Base-by-base conservation (phyloP, 1,139 yeast species). In the Arxiozyma slooffiae region DNA sequence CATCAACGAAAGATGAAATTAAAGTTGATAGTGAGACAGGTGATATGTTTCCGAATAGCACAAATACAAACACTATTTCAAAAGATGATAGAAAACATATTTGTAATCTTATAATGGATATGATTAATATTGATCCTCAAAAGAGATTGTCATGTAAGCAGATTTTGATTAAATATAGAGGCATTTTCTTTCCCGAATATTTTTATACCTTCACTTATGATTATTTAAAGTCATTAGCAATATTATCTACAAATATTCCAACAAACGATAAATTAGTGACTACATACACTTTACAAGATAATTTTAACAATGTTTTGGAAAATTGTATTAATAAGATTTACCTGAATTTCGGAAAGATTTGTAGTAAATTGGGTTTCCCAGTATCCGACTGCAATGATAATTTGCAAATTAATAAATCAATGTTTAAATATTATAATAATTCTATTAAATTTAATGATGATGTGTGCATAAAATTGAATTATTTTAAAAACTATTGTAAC, bases 171-270 rank as follows among this genome's bases (percentile, higher is more conserved):
- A 71, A 75, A 46, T 84, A 75, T 57, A 70, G 73, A 44, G 77
- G 71, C 1, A 61, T 57, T 0, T 70, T 82, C 20, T 92, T 87
- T 60, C 97, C 97, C 0, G 76, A 71, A 4, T 78, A 76, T 57
- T 90, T 90, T 59, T 82, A 84, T 66, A 73, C 74, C 4, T 87
- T 84, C 63, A 66, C 86, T 44, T 85, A 85, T 63, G 81, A 80
- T 16, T 87, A 84, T 60, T 73, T 87, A 64, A 74, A 75, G 50
- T 67, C 71, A 18, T 60, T 81, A 22, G 59, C 63, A 6, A 52
- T 57, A 2, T 49, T 62, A 22, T 56, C 57, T 4, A 62, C 66
- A 16, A 71, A 67, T 49, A 62, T 60, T 48, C 59, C 67, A 36
- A 54, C 51, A 9, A 47, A 55, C n/a, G 62, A 57, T 2, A 55